These are phyloP conservation scores for Pseudomassariella vexata DNA, from an alignment of 2,329 filamentous ascomycete genomes.

Conservation along the genomic window DNA sequence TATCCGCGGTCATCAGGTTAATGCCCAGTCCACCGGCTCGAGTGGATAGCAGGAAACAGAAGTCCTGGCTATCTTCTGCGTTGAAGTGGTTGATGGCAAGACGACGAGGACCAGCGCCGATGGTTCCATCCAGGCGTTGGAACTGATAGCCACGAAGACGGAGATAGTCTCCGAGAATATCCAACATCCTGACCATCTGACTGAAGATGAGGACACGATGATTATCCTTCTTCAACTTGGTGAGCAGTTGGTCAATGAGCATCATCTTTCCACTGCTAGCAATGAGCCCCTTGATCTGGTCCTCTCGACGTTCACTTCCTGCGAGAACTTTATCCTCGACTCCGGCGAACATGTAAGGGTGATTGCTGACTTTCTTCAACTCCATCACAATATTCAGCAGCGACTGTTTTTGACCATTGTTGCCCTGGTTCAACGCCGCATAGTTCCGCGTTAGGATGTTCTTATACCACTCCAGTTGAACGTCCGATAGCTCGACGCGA, in stretches of 20 bases:
- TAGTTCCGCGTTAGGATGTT: constrained; percentile 98
- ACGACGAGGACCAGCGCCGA: constrained; percentile 78
- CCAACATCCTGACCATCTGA: constrained; percentile 98
- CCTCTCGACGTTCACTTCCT: constrained; percentile 76
- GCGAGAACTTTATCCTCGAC: constrained; percentile 85
- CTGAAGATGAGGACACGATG: constrained; percentile 98
- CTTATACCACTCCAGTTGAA: constrained; percentile 97
- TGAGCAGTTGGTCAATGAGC: constrained; percentile 90
- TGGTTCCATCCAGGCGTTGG: constrained; percentile 91
- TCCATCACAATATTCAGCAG: constrained; percentile 99
- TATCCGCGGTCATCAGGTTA: constrained; percentile 98
- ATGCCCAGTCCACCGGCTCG: constrained; percentile 96
- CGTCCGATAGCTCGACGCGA: constrained; percentile 90
- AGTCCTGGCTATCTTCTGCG: constrained; percentile 90
- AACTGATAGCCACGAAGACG: constrained; percentile 91
- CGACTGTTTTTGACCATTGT: constrained; percentile 87
- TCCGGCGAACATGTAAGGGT: constrained; percentile 95
- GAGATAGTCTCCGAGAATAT: constrained; percentile 92
- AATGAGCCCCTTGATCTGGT: constrained; percentile 86
- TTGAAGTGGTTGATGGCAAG: constrained; percentile 97
- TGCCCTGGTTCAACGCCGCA: constrained; percentile 83
- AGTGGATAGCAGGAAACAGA: constrained; percentile 92
- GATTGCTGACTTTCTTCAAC: constrained; percentile 97
- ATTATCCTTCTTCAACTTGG: constrained; percentile 86
- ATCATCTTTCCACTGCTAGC: constrained; percentile 99